Percentiles rank a stretch among this genome's conserved stretches.
Conservation (phyloP, 2,329 filamentous ascomycete species). For the Venturia pyrina region DNA sequence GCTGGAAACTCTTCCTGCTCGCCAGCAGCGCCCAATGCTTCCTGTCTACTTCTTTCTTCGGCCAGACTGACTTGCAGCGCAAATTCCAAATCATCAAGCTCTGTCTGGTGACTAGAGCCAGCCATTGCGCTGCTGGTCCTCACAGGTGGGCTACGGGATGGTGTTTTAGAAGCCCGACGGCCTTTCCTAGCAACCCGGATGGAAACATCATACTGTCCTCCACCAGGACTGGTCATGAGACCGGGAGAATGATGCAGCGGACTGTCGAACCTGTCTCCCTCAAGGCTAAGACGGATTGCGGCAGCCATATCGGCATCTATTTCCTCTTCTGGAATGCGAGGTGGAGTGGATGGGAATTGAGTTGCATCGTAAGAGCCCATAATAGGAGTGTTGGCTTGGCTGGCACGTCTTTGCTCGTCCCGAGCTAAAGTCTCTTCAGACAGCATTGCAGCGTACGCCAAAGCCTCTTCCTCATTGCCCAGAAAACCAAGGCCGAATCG, state of each 20-base stretch:
- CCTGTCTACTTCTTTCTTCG: slow-evolving; percentile 43
- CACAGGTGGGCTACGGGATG: slow-evolving; percentile 21
- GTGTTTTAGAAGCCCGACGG: slow-evolving; percentile 18
- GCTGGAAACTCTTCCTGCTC: slow-evolving; percentile 6
- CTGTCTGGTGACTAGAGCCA: slow-evolving; percentile 18
- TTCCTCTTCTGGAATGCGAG: slow-evolving; percentile 3
- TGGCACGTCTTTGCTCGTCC: slow-evolving; percentile 35
- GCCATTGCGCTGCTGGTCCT: slow-evolving; percentile 16
- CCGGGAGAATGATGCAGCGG: neutral
- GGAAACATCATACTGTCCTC: slow-evolving; percentile 30
- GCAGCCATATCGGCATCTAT: slow-evolving; percentile 48
- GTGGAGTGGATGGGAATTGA: neutral
- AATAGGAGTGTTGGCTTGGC: slow-evolving; percentile 24
- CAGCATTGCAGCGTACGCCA: slow-evolving; percentile 53
- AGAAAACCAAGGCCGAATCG: slow-evolving; percentile 77
- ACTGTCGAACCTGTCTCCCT: slow-evolving; percentile 14
- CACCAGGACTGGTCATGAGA: neutral
- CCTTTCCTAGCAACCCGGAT: slow-evolving; percentile 34
- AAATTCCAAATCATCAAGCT: slow-evolving; percentile 50
- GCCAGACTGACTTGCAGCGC: slow-evolving; percentile 52
- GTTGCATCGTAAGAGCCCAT: neutral
- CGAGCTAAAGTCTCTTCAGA: slow-evolving; percentile 48
- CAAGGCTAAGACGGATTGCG: slow-evolving; percentile 46
- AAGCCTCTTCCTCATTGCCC: slow-evolving; percentile 49
- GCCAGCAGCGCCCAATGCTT: neutral